Evolutionary conservation across 768 basidiomycete genomes (phyloP), one percentile per base, ranked within the genome.

Genomic region (Auricularia auricula-judae): DNA sequence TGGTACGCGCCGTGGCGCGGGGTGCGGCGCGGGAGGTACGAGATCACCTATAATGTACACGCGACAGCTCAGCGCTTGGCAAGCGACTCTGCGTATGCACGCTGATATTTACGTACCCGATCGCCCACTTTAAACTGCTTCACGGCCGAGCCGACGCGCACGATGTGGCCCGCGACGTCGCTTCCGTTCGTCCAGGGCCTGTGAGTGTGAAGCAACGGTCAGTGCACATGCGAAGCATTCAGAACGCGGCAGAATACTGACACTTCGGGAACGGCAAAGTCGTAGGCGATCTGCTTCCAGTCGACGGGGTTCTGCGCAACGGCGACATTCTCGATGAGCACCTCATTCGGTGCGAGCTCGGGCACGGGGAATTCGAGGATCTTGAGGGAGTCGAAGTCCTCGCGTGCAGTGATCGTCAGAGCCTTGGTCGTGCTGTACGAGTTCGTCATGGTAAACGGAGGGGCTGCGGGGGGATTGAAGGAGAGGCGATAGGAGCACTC

Each of bases 271-370:
- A 67, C 36, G 33, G 33, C 61, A 36, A 62, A 63, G 61, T 54
- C 65, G 35, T 21, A 60, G 34, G 61, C 51, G 14, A 67, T 23
- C 53, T 67, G 66, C 47, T 67, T 67, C 64, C 64, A 65, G 47
- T 67, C 66, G 8, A 67, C 62, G 12, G 66, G 66, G 54, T 67
- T 67, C 62, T 67, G 66, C 11, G 66, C 66, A 4, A 58, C 65
- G n/a, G 64, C 66, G 35, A 66, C 61, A 33, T 66, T 65, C 10
- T 62, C 43, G 43, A 67, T 35, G 35, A 65, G 61, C 12, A 67
- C 29, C 42, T 67, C 65, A 7, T 42, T 60, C 29, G 35, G 23
- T 3, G n/a, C 64, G 16, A 65, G 61, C 12, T 36, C 51, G 36
- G 66, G 66, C 42, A 66, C 66, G 47, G 61, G 42, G 18, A 62